Base-by-base conservation (phyloP, 2,329 filamentous ascomycete genomes). In the Calycina marina region DNA sequence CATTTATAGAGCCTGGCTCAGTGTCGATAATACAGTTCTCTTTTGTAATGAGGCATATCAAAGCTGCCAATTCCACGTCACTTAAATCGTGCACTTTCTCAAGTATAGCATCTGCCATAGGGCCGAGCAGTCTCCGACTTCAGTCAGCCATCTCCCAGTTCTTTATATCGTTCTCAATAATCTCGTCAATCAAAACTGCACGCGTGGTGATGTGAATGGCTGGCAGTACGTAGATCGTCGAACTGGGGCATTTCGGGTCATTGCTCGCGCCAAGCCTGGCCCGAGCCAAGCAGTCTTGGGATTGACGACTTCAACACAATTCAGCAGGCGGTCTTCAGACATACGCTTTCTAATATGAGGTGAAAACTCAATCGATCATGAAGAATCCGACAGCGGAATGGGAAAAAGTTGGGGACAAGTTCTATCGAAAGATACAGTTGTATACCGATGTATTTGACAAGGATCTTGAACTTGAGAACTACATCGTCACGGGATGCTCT, bases 371-470 rank as follows among this genome's bases (percentile, higher is more conserved):
- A n/a, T n/a, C n/a, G n/a, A n/a, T n/a, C 14, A 53, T 52, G 50
- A 43, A 47, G 28, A 53, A 49, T 43, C 51, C 51, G 11, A 54
- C 50, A 31, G 80, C 83, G 49, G 83, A 88, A 57, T 98, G 90
- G 90, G 85, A 93, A 64, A 80, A 73, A 57, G 74, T 96, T 44
- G 90, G 84, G 53, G 81, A 92, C 58, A 78, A 74, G 50, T 96
- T 92, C 66, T 98, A 96, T 62, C 82, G 88, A 56, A 94, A 93
- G 63, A 77, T 82, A 36, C 81, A 88, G 57, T 72, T 93, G 39
- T 98, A 96, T 64, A 86, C 85, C 39, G 80, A 77, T 44, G 72
- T 96, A 43, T 98, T 96, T 56, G 85, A 93, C 58, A 72, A 81
- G 52, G 85, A 93, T 53, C 66, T 94, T 40, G 86, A 98, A 60